phyloP scores from a whole-genome alignment of 2,329 filamentous ascomycete species.

The Paecilomyces formosus region DNA sequence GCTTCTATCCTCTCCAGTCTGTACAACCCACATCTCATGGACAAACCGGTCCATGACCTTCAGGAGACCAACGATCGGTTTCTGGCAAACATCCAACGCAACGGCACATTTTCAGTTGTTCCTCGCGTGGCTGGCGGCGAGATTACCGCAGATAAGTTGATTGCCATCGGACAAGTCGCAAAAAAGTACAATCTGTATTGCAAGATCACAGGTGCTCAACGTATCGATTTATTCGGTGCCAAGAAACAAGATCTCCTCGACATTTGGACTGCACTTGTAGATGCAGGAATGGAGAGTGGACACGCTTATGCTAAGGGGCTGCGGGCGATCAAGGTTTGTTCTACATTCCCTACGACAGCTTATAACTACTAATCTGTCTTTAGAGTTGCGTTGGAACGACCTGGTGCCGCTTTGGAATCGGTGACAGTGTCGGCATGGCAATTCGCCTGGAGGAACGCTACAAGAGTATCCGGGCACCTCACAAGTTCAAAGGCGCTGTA shows the following conservation, averaged over 20 bases:
- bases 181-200: constrained; percentile 79
- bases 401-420: constrained; percentile 84
- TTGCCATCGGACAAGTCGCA: constrained; percentile 75
- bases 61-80: constrained; percentile 90
- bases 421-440: constrained; percentile 86
- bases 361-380: not conserved
- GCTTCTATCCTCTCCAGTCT: constrained; percentile 73
- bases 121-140: constrained; percentile 78
- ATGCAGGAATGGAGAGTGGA: constrained; percentile 81
- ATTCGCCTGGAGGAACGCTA: constrained; percentile 82
- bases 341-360: not conserved
- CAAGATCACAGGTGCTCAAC: constrained; percentile 86
- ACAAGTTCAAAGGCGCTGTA: constrained; percentile 87
- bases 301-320: constrained; percentile 88
- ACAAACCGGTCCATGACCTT: constrained; percentile 60
- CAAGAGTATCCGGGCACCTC: constrained; percentile 80
- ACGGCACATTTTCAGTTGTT: constrained; percentile 84
- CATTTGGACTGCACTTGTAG: constrained; percentile 75
- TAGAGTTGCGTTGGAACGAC: constrained; percentile 78
- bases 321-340: constrained; percentile 64
- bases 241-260: constrained; percentile 75
- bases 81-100: constrained; percentile 81
- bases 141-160: constrained; percentile 78
- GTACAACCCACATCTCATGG: constrained; percentile 78
- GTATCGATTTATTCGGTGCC: constrained; percentile 89